These are phyloP conservation scores for Trametes coccinea DNA, from an alignment of 768 basidiomycete genomes.

Conservation along the genomic window DNA sequence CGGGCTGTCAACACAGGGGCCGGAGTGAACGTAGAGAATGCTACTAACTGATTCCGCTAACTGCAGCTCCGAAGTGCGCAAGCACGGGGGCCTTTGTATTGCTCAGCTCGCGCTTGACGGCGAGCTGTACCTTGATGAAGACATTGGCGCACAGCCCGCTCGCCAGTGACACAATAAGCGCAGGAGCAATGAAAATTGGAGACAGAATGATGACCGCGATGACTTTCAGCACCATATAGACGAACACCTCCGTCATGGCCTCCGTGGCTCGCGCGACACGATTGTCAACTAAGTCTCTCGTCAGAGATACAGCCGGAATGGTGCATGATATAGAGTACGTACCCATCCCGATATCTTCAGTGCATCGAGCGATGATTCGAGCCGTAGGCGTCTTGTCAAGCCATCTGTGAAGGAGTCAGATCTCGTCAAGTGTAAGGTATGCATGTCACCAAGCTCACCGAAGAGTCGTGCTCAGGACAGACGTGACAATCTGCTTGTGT, in stretches of 20 bases:
- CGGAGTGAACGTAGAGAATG: not conserved
- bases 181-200: conserved; percentile 41
- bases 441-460: conserved; percentile 41
- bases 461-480: conserved; percentile 59
- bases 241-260: conserved; percentile 28
- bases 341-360: conserved; percentile 35
- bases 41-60: conserved; percentile 49
- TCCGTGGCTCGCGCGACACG: conserved; percentile 5
- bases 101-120: conserved; percentile 53
- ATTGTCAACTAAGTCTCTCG: conserved; percentile 19
- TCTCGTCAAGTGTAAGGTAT: conserved; percentile 12
- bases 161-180: conserved; percentile 34
- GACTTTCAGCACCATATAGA: conserved; percentile 36
- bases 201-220: conserved; percentile 36
- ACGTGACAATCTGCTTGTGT: conserved; percentile 50
- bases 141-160: conserved; percentile 43
- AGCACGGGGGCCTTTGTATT: conserved; percentile 46
- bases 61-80: conserved; percentile 54
- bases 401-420: conserved; percentile 28
- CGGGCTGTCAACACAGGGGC: not conserved
- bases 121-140: conserved; percentile 53
- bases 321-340: not conserved
- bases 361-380: conserved; percentile 35
- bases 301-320: not conserved
- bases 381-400: conserved; percentile 37